phyloP scores from a whole-genome alignment of 179 eudicot genomes.

The Silene vulgaris region DNA sequence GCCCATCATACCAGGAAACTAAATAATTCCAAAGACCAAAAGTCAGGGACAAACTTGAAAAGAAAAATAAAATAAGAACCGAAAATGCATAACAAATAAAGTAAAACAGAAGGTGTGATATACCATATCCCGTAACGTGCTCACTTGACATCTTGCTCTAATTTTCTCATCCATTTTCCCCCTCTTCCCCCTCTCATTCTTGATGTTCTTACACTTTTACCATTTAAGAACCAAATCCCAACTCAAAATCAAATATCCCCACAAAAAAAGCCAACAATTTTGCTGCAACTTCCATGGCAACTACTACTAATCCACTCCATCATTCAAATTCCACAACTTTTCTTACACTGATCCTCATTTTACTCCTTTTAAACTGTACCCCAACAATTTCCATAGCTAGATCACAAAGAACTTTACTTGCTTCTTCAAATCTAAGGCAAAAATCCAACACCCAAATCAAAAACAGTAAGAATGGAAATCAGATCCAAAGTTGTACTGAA shows the following conservation, averaged over 20 bases:
- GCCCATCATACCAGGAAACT: too few species aligned
- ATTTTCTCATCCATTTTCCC: not conserved
- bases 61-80: too few species aligned
- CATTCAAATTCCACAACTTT: not conserved
- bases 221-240: too few species aligned
- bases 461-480: conserved; percentile 19
- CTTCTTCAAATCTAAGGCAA: conserved; percentile 20
- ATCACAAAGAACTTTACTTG: conserved; percentile 21
- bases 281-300: conserved; percentile 20
- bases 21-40: too few species aligned
- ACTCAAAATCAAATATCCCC: not conserved
- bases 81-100: too few species aligned
- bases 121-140: too few species aligned
- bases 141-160: too few species aligned
- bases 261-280: not conserved
- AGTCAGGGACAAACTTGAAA: too few species aligned
- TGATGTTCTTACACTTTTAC: too few species aligned
- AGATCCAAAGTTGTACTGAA: conserved; percentile 38
- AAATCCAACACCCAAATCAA: conserved; percentile 15
- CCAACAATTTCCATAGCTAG: conserved; percentile 13
- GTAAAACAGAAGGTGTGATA: too few species aligned
- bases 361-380: conserved; percentile 8
- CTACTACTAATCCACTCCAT: not conserved
- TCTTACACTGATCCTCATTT: conserved; percentile 16
- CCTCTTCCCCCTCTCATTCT: not conserved